These are phyloP conservation scores for Coriaria nepalensis DNA, from an alignment of 306 rosid species.

Conservation along the genomic window DNA sequence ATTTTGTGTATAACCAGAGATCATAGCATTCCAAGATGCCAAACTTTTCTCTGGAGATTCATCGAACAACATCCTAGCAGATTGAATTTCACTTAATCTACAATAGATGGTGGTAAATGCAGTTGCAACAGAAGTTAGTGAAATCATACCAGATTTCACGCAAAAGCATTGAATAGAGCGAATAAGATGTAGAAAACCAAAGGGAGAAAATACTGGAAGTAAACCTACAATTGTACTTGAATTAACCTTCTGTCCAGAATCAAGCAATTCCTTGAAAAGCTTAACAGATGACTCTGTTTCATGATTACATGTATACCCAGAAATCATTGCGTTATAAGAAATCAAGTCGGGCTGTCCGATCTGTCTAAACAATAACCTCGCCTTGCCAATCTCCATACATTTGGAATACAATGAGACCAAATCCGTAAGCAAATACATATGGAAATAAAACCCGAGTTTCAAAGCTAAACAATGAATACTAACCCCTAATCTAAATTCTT, in stretches of 20 bases:
- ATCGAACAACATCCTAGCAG: conserved; percentile 63
- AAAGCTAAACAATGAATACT: conserved; percentile 56
- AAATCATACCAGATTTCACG: conserved; percentile 45
- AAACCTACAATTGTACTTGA: conserved; percentile 78
- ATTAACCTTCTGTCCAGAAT: conserved; percentile 37
- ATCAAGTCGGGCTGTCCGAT: conserved; percentile 54
- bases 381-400: conserved; percentile 40
- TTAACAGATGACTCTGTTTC: conserved; percentile 41
- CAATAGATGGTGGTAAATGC: conserved; percentile 59
- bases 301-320: conserved; percentile 57
- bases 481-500: conserved; percentile 48
- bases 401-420: conserved; percentile 75
- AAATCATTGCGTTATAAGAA: conserved; percentile 76
- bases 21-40: conserved; percentile 93
- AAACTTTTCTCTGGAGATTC: conserved; percentile 63
- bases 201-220: conserved; percentile 72
- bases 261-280: conserved; percentile 52
- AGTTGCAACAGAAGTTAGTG: conserved; percentile 58
- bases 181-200: conserved; percentile 49
- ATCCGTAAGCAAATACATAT: conserved; percentile 55
- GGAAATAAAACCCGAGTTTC: conserved; percentile 48
- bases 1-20: conserved; percentile 80
- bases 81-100: conserved; percentile 57
- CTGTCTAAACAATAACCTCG: conserved; percentile 47
- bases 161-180: conserved; percentile 53